These are phyloP conservation scores for Neofusicoccum kwambonambiense DNA, from an alignment of 2,329 filamentous ascomycete genomes.

Conservation along the genomic window DNA sequence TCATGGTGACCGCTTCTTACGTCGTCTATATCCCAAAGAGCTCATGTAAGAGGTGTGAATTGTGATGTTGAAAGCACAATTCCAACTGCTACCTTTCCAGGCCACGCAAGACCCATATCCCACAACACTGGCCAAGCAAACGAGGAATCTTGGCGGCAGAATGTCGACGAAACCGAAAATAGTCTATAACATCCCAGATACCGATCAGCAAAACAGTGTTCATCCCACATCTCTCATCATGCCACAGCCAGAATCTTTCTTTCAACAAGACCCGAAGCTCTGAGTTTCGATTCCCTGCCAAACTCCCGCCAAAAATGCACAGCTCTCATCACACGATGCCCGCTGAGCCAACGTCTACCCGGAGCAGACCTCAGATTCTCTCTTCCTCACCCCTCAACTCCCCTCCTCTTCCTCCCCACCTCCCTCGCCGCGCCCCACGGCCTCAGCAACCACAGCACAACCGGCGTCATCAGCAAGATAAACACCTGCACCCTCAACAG, in stretches of 20 bases:
- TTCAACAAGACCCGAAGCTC: neutral
- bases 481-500: slow-evolving; percentile 5
- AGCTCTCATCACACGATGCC: neutral
- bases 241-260: neutral
- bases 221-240: neutral
- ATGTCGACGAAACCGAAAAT: too few relatives aligned
- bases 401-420: neutral
- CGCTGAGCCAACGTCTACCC: neutral
- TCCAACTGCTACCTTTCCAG: too few relatives aligned
- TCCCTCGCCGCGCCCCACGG: neutral
- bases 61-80: too few relatives aligned
- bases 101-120: too few relatives aligned
- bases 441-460: slow-evolving; percentile 5
- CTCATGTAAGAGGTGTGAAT: too few relatives aligned
- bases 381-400: neutral
- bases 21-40: too few relatives aligned
- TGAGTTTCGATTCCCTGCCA: neutral
- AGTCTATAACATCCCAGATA: too few relatives aligned
- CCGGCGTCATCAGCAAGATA: neutral
- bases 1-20: too few relatives aligned
- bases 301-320: neutral
- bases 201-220: too few relatives aligned
- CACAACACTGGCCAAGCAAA: too few relatives aligned
- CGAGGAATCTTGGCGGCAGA: too few relatives aligned
- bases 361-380: too few relatives aligned